Percentiles rank a stretch among this genome's conserved stretches.
phyloP scores from a whole-genome alignment of 768 basidiomycete genomes.

The Leccinum variicolor region DNA sequence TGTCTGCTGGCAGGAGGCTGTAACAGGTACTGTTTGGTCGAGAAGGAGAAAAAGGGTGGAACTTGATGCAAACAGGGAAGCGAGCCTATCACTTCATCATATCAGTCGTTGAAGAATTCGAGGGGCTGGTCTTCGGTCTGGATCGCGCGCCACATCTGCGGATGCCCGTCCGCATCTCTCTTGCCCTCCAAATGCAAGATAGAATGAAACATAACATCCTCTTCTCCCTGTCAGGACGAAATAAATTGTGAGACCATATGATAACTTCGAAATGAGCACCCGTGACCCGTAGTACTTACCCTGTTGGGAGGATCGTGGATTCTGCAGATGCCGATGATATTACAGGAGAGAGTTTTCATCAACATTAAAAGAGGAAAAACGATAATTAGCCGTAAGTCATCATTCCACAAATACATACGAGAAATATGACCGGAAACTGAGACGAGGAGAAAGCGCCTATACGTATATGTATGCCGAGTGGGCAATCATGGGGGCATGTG shows the following conservation, averaged over 20 bases:
- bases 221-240: conserved; percentile 45
- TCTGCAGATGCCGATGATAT: conserved; percentile 33
- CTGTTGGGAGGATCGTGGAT: conserved; percentile 75
- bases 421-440: conserved; percentile 3
- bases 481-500: neutral
- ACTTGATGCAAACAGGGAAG: neutral
- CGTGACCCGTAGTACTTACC: conserved; percentile 43
- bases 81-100: neutral
- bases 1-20: conserved; percentile 8
- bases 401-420: neutral
- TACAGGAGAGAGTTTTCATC: neutral
- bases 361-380: conserved; percentile 1
- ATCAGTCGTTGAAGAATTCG: conserved; percentile 29
- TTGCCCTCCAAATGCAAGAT: conserved; percentile 59
- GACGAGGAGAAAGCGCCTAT: conserved; percentile 10
- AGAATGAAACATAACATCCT: conserved; percentile 71
- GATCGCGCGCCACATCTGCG: conserved; percentile 62
- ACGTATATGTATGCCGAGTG: neutral
- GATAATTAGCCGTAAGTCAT: conserved; percentile 10
- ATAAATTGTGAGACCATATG: conserved; percentile 4
- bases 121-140: conserved; percentile 57
- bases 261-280: neutral
- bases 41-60: neutral
- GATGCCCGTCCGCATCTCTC: conserved; percentile 43
- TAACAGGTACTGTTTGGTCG: conserved; percentile 21